phyloP scores from a whole-genome alignment of 768 basidiomycete species.

The Flagelloscypha sp. region DNA sequence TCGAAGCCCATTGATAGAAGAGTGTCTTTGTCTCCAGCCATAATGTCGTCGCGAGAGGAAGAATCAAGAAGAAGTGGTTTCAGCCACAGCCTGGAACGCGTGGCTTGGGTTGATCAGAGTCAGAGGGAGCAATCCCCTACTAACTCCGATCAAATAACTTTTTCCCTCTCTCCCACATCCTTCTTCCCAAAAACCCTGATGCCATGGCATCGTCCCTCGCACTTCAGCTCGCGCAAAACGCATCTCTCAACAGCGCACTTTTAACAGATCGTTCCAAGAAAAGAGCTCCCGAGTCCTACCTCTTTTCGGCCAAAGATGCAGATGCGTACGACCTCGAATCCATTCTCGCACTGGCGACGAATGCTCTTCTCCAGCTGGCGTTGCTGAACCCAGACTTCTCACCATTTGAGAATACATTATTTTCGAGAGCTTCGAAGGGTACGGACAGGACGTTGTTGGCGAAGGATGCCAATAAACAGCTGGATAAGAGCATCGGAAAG shows the following conservation, averaged over 20 bases:
- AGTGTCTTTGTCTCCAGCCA: constrained; percentile 59
- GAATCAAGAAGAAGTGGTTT: too few species aligned
- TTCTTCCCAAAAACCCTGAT: too few species aligned
- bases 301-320: constrained; percentile 78
- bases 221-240: constrained; percentile 66
- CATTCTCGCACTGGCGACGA: constrained; percentile 70
- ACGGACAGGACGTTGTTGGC: constrained; percentile 75
- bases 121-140: too few species aligned
- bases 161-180: too few species aligned
- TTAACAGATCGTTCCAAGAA: constrained; percentile 58
- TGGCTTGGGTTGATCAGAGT: too few species aligned
- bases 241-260: constrained; percentile 71
- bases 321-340: constrained; percentile 83
- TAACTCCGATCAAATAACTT: too few species aligned
- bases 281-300: constrained; percentile 70
- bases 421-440: constrained; percentile 69
- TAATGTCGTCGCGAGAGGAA: too few species aligned
- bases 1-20: constrained; percentile 87
- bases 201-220: constrained; percentile 76
- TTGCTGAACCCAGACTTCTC: constrained; percentile 50
- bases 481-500: constrained; percentile 52
- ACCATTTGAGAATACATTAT: constrained; percentile 61
- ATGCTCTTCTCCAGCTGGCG: constrained; percentile 68
- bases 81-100: too few species aligned
- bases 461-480: constrained; percentile 47